Conservation (phyloP, 768 basidiomycete species). For the Coprinopsis sp. region DNA sequence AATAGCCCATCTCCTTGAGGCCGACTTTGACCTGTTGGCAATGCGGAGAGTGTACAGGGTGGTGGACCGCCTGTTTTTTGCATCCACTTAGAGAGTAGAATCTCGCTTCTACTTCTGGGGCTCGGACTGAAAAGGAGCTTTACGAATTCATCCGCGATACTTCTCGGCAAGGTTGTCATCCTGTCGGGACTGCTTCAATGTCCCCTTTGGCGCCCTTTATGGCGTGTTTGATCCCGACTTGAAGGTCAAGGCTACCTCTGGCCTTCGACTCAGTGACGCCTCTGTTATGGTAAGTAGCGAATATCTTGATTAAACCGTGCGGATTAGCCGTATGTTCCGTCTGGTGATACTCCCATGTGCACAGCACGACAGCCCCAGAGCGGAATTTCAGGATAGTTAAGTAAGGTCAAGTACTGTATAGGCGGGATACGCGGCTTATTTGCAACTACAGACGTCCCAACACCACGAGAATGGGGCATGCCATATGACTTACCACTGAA, state of each 20-base stretch:
- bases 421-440: too few species aligned
- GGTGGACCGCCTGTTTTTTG: conserved; percentile 15
- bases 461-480: conserved; percentile 64
- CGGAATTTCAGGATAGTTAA: conserved; percentile 74
- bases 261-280: conserved; percentile 10
- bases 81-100: not conserved
- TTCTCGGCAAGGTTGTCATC: conserved; percentile 3
- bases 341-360: conserved; percentile 8
- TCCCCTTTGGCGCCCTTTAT: not conserved
- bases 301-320: not conserved
- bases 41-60: conserved; percentile 14
- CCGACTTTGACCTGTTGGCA: conserved; percentile 20
- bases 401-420: too few species aligned
- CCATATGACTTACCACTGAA: conserved; percentile 69
- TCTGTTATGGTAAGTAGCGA: conserved; percentile 7
- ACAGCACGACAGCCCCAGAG: too few species aligned
- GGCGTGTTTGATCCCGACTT: conserved; percentile 13
- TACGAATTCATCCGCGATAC: not conserved
- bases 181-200: conserved; percentile 8
- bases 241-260: conserved; percentile 4
- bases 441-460: conserved; percentile 61
- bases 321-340: conserved; percentile 7
- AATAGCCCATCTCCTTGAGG: conserved; percentile 19
- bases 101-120: not conserved
- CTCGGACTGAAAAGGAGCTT: conserved; percentile 3